phyloP scores from a whole-genome alignment of 495 filamentous ascomycete species.

The Cercophora samala region DNA sequence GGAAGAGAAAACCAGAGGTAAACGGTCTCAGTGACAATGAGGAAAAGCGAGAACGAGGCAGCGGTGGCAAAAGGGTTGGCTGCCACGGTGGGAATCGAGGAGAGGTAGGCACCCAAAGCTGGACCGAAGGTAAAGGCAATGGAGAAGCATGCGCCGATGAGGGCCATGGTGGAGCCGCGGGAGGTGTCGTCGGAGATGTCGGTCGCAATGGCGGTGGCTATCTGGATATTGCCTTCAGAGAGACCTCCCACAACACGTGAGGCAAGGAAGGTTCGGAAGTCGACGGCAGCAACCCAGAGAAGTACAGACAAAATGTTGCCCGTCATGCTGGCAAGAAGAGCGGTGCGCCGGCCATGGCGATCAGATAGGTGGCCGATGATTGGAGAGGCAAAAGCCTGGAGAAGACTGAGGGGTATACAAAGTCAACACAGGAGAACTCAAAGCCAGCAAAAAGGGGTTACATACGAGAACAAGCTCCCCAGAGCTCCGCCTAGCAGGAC shows the following conservation, averaged over 20 bases:
- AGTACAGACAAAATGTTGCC: slow-evolving; percentile 91
- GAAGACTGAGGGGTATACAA: slow-evolving; percentile 42
- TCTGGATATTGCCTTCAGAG: slow-evolving; percentile 94
- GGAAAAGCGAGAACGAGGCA: slow-evolving; percentile 73
- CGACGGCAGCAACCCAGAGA: slow-evolving; percentile 87
- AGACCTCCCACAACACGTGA: slow-evolving; percentile 88
- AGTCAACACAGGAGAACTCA: slow-evolving; percentile 13
- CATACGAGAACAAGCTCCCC: slow-evolving; percentile 69
- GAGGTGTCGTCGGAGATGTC: slow-evolving; percentile 83
- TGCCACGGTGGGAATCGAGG: slow-evolving; percentile 66
- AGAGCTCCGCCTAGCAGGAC: slow-evolving; percentile 93
- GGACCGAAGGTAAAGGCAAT: slow-evolving; percentile 97
- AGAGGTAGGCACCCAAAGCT: slow-evolving; percentile 80
- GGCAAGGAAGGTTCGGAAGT: slow-evolving; percentile 93
- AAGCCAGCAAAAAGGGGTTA: slow-evolving; percentile 29
- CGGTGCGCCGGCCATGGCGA: slow-evolving; percentile 79
- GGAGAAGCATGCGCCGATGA: slow-evolving; percentile 94
- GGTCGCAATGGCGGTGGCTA: slow-evolving; percentile 94
- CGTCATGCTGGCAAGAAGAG: slow-evolving; percentile 88
- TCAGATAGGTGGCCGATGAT: slow-evolving; percentile 88
- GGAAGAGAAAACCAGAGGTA: slow-evolving; percentile 87
- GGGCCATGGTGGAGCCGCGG: slow-evolving; percentile 86
- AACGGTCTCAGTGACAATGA: slow-evolving; percentile 80
- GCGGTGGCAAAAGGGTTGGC: slow-evolving; percentile 92
- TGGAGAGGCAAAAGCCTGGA: slow-evolving; percentile 90